Conservation (phyloP, 192 early-diverging fungal genomes). For the Pilaira anomala region DNA sequence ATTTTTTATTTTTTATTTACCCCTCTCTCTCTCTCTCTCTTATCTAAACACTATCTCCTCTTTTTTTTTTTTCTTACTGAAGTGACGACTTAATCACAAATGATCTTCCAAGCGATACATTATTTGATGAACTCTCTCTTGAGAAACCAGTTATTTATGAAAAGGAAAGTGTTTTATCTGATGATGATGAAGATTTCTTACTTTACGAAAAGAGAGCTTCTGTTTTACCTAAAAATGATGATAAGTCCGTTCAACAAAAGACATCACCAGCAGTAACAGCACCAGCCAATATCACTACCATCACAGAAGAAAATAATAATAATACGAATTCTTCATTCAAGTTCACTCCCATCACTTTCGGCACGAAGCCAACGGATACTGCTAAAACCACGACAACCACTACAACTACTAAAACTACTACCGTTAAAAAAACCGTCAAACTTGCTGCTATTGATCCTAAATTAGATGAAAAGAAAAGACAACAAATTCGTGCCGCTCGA, state of each 20-base stretch:
- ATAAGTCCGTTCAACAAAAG: neutral
- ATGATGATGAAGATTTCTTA: neutral
- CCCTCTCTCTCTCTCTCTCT: neutral
- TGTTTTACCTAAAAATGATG: neutral
- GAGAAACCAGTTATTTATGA: too few relatives aligned
- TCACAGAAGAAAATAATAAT: too few relatives aligned
- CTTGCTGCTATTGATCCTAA: constrained; percentile 33
- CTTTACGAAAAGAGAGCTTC: neutral
- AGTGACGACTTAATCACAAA: too few relatives aligned
- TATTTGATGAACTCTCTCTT: too few relatives aligned
- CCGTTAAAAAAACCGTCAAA: neutral
- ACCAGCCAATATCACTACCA: too few relatives aligned
- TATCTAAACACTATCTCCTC: neutral
- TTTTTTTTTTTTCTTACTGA: neutral
- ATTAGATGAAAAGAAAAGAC: constrained; percentile 44
- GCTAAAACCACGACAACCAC: neutral
- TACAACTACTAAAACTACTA: neutral
- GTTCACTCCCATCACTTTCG: constrained; percentile 2
- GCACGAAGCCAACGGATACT: neutral
- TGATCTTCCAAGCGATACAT: too few relatives aligned
- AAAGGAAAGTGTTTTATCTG: neutral
- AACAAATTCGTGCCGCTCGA: constrained; percentile 48
- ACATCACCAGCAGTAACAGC: neutral
- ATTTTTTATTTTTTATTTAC: neutral
- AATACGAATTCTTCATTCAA: neutral